Base-by-base conservation (phyloP, 352 stramenopile genomes). In the Phytopythium boreale region DNA sequence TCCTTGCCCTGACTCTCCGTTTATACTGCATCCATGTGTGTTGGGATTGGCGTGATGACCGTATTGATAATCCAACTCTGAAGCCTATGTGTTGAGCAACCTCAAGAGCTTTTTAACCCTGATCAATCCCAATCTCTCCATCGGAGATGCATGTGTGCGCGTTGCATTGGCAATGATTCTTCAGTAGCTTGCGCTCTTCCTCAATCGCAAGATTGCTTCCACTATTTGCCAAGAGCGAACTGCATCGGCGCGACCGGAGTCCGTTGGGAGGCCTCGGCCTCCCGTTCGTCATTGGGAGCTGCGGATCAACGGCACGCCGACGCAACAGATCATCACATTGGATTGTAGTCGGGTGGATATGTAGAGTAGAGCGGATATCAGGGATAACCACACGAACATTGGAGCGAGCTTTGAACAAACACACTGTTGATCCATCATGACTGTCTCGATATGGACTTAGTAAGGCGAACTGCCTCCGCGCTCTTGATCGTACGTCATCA, bases 101-200 rank as follows among this genome's bases (percentile, higher is more conserved):
- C 71, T 76, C 70, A 79, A 86, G 79, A 90, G 79, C 82, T 88
- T 90, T 90, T 90, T 90, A 90, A 90, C 82, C 69, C 82, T 90
- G 82, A 90, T 87, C 76, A 84, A 82, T 82, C 69, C 57, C 62
- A 4, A 39, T 61, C 39, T 43, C 29, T 53, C 24, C 22, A 56
- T 69, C 65, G 36, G 22, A 29, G 66, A 47, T 69, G 57, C 68
- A 37, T 69, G 41, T 64, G 43, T 37, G 15, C 70, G n/a, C 27
- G 56, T 64, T 14, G 34, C 43, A 49, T 63, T 68, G 75, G 66
- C 70, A 74, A 68, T 62, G 69, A 68, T 71, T 76, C 71, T 78
- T 75, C 68, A 73, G 68, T 71, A 64, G 66, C 68, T 8, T 62
- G 64, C 64, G 61, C 56, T 43, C 59, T 52, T 47, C 49, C 62